Percentiles rank a stretch among this genome's conserved stretches.
phyloP scores from a whole-genome alignment of 306 rosid genomes.

The Citrullus amarus region DNA sequence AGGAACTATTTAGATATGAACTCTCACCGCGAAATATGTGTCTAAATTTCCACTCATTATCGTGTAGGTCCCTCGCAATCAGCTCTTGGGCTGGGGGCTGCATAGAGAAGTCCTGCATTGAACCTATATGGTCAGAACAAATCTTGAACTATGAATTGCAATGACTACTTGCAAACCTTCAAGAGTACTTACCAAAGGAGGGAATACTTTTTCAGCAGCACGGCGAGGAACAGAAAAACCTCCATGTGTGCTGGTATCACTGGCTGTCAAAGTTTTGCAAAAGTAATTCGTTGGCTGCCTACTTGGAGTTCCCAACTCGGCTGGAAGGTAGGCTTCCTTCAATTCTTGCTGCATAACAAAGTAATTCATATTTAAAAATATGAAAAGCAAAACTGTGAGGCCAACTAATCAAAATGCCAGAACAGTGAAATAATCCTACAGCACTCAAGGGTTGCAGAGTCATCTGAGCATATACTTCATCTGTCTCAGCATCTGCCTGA shows the following conservation, averaged over 20 bases:
- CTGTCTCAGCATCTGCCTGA: conserved; percentile 94
- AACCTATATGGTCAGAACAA: background rate
- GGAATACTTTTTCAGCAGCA: conserved; percentile 99
- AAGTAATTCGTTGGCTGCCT: conserved; percentile 96
- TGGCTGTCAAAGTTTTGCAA: conserved; percentile 95
- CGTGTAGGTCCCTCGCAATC: conserved; percentile 90
- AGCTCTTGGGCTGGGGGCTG: conserved; percentile 97
- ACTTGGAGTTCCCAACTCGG: conserved; percentile 73
- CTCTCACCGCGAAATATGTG: conserved; percentile 93
- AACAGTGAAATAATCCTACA: conserved; percentile 27
- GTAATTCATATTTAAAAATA: background rate
- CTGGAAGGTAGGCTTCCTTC: conserved; percentile 88
- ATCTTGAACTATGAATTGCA: background rate
- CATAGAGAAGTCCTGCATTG: conserved; percentile 70
- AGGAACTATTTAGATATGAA: background rate
- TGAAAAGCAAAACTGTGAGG: background rate
- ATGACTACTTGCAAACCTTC: background rate
- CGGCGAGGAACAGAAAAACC: conserved; percentile 99
- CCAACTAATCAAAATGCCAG: conserved; percentile 2
- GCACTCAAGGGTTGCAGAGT: conserved; percentile 86
- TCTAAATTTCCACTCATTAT: conserved; percentile 96
- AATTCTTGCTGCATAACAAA: conserved; percentile 67
- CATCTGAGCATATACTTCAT: conserved; percentile 94
- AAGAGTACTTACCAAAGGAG: conserved; percentile 61
- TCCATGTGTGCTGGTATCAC: conserved; percentile 99